Base-by-base conservation (phyloP, 257 asterid genomes). In the Striga asiatica region DNA sequence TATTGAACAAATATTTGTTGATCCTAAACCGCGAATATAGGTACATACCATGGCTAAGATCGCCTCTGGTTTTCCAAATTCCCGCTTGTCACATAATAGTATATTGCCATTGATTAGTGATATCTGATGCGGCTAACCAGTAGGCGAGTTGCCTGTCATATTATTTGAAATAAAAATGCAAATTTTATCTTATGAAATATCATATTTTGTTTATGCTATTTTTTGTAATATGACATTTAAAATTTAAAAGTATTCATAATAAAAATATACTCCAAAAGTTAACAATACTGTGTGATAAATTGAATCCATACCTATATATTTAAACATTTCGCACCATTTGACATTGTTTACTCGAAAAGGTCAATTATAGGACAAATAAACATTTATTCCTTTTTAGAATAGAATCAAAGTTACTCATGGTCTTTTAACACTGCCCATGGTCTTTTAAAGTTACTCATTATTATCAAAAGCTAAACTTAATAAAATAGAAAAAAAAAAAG, bases 361-460 rank as follows among this genome's bases (percentile, higher is more conserved):
- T 5, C 35, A 7, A 29, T 29, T 10, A 1, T 5, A 29, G 8
- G 1, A 29, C 35, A 3, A 29, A 10, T 34, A 34, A 2, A 52
- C 17, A 45, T 56, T 42, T 16, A 21, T 58, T 41, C 27, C 32
- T 54, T 6, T 25, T 24, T 39, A n/a, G n/a, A n/a, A n/a, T n/a
- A n/a, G n/a, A n/a, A n/a, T n/a, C n/a, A n/a, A n/a, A n/a, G n/a
- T n/a, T n/a, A n/a, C n/a, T n/a, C n/a, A n/a, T n/a, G n/a, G n/a
- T n/a, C n/a, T n/a, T n/a, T n/a, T 27, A 24, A 61, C 22, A 19
- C 61, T 64, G 72, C 81, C 78, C 84, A 75, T 34, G 28, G 82
- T 60, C 57, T 72, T 59, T 21, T 24, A 14, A n/a, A 35, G 12
- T 35, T 7, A 10, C 5, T 42, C 41, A 42, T 1, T 9, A 10